phyloP scores from a whole-genome alignment of 805 yeast genomes.

The Teunomyces gatunensis region DNA sequence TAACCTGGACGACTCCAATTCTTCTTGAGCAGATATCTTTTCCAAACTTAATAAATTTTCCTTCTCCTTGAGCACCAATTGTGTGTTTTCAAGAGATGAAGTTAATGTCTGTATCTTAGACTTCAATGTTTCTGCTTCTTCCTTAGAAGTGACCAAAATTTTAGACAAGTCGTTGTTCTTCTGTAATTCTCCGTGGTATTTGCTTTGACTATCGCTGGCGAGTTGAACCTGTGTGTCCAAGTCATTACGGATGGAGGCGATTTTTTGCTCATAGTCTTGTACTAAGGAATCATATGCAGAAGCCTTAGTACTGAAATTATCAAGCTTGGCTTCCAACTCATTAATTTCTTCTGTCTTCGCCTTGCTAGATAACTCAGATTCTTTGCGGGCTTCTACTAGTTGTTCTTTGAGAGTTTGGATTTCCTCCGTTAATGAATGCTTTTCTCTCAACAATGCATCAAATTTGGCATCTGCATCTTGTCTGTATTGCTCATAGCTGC shows the following conservation, averaged over 20 bases:
- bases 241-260: conserved; percentile 27
- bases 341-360: conserved; percentile 23
- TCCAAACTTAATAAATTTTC: conserved; percentile 21
- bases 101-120: conserved; percentile 6
- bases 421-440: conserved; percentile 18
- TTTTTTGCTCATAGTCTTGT: conserved; percentile 28
- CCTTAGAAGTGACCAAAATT: conserved; percentile 20
- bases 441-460: conserved; percentile 22
- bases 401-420: conserved; percentile 3
- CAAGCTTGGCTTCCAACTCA: conserved; percentile 22
- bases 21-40: conserved; percentile 22
- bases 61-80: conserved; percentile 2
- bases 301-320: conserved; percentile 27
- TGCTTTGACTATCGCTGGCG: conserved; percentile 49
- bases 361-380: conserved; percentile 17
- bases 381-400: conserved; percentile 12
- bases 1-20: conserved; percentile 40
- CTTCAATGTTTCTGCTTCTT: conserved; percentile 5
- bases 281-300: conserved; percentile 32
- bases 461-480: conserved; percentile 21
- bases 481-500: conserved; percentile 47
- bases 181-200: conserved; percentile 54
- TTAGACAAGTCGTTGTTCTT: conserved; percentile 52
- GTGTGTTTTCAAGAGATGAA: background rate
- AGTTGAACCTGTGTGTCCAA: conserved; percentile 43